A percentile compares a stretch with the other conserved stretches of the same genome.
phyloP scores from a whole-genome alignment of 2,329 filamentous ascomycete genomes.

The Sclerotinia nivalis region DNA sequence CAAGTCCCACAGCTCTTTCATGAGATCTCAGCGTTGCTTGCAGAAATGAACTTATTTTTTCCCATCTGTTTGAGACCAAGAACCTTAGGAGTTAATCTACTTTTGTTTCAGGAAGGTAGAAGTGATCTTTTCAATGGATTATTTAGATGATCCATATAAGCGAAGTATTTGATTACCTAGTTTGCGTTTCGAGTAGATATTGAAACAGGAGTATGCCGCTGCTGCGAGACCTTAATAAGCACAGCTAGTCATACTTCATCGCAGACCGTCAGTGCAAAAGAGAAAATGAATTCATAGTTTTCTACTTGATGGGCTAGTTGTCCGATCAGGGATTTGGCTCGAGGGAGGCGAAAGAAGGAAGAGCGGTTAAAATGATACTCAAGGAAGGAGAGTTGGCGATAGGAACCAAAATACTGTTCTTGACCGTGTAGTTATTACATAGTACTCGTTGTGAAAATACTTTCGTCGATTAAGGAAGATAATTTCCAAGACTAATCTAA shows the following conservation, averaged over 20 bases:
- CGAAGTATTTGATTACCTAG: too few relatives aligned
- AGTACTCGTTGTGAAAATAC: neutral
- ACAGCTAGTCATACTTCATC: neutral
- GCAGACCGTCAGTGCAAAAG: neutral
- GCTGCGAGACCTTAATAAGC: too few relatives aligned
- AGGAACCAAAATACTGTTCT: fast-evolving
- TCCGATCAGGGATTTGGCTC: neutral
- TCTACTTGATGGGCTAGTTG: neutral
- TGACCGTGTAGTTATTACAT: fast-evolving
- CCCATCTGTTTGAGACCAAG: too few relatives aligned
- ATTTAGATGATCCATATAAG: too few relatives aligned
- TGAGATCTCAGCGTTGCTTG: too few relatives aligned
- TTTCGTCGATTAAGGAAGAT: fast-evolving
- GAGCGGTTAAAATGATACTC: neutral
- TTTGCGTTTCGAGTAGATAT: neutral
- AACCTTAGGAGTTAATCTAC: too few relatives aligned
- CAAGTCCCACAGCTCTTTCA: too few relatives aligned
- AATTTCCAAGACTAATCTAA: neutral
- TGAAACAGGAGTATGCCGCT: neutral
- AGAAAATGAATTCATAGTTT: neutral
- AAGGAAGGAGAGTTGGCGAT: neutral
- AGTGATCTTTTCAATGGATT: too few relatives aligned
- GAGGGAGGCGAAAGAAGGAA: neutral
- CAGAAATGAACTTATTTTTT: too few relatives aligned
- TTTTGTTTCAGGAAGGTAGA: too few relatives aligned